Base-by-base conservation (phyloP, 768 basidiomycete species). In the Termitomyces sp. region DNA sequence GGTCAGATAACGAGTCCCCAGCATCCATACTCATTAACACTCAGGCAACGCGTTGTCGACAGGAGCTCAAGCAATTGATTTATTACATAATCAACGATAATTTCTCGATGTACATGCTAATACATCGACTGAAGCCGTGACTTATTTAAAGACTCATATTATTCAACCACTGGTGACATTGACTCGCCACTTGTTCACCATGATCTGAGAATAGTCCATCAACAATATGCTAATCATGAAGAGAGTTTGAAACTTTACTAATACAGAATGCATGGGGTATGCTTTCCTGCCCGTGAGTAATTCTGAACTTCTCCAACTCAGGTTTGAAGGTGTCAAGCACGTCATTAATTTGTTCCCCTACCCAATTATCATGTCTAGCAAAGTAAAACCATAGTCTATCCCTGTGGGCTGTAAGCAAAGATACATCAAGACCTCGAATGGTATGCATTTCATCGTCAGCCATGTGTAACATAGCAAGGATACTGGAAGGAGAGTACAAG, bases 231-330 rank as follows among this genome's bases (percentile, higher is more conserved):
- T 30, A 38, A 9, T 36, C 18, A 30, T 54, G 42, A 45, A 36
- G 48, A 6, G 33, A 52, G 35, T 42, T 24, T n/a, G 9, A 28
- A 1, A 49, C 16, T 85, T 65, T 61, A 89, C 86, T 81, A 51
- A 92, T 82, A 66, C 85, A 89, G 66, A 90, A 91, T 16, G 85
- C 83, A 67, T 91, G 90, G 3, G 85, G 86, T 38, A 88, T 76
- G 33, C 75, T 77, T 6, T 72, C 65, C 6, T 68, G 69, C 4
- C 75, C 82, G 62, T 79, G 75, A 26, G 78, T 76, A 32, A 83
- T 70, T 59, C 67, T 75, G 33, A 61, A 65, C 44, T 66, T 66
- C 24, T 58, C 68, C 45, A 56, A 56, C 32, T 75, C 69, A 4
- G 72, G 69, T 22, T 74, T 69, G 54, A 86, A 70, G 4, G 66